Evolutionary conservation across 2,329 filamentous ascomycete species (phyloP).

Genomic region (Raffaelea arxii): DNA sequence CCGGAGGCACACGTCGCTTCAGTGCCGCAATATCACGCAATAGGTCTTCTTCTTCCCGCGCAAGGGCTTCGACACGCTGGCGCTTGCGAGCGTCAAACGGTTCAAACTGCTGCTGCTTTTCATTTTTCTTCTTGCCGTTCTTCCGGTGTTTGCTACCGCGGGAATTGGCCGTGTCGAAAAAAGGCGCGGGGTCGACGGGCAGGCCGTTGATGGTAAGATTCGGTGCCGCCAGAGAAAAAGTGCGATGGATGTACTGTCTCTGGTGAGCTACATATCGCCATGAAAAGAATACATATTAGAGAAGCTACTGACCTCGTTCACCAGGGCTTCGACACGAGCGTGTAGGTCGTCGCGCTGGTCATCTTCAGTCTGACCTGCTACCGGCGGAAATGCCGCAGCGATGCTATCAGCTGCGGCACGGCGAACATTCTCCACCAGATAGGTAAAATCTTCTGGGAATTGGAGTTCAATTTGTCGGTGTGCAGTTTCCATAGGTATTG

Average conservation of each 20-base stretch:
- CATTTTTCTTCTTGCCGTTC: background rate
- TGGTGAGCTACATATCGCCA: background rate
- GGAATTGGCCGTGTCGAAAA: no score
- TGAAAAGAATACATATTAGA: background rate
- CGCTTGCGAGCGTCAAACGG: constrained; percentile 52
- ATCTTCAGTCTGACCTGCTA: constrained; percentile 29
- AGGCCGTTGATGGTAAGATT: constrained; percentile 57
- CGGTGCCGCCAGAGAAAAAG: constrained; percentile 47
- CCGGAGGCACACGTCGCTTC: constrained; percentile 42
- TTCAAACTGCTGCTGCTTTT: constrained; percentile 35
- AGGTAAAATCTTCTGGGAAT: constrained; percentile 61
- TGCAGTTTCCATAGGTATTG: constrained; percentile 25
- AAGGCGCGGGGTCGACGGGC: constrained; percentile 29
- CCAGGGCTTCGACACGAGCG: constrained; percentile 47
- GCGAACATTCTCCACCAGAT: constrained; percentile 60
- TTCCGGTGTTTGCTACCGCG: no score
- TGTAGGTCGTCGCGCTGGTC: constrained; percentile 46
- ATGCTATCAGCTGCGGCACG: constrained; percentile 59
- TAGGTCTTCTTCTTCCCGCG: constrained; percentile 52
- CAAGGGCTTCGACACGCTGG: constrained; percentile 48
- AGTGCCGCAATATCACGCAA: constrained; percentile 52
- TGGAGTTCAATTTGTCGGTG: constrained; percentile 76
- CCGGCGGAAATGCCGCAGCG: constrained; percentile 56
- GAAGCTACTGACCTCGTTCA: constrained; percentile 39
- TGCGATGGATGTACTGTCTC: constrained; percentile 48